Evolutionary conservation across 305 asterid genomes (phyloP).

Genomic region (Fraxinus angustifolia): DNA sequence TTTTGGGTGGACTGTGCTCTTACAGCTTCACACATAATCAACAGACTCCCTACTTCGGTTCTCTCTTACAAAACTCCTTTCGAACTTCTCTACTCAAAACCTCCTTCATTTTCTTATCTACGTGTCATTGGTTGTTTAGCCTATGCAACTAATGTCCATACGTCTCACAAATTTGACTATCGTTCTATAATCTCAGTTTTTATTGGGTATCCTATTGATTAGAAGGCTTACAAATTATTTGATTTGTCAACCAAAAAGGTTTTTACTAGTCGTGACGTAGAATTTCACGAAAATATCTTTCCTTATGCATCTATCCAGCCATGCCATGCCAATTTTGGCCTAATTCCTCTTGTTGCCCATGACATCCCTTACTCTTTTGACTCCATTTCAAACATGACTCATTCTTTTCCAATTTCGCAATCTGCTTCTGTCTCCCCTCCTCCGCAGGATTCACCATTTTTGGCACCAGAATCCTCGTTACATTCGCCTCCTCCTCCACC

Average conservation of each 20-base stretch:
- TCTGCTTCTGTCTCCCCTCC: background rate
- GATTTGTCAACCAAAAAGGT: too few relatives aligned
- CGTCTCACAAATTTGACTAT: background rate
- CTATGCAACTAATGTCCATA: background rate
- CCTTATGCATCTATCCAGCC: background rate
- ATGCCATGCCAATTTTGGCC: background rate
- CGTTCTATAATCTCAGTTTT: background rate
- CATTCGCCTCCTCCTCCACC: background rate
- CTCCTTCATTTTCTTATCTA: background rate
- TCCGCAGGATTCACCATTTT: background rate
- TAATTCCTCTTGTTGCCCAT: background rate
- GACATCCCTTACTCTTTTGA: background rate
- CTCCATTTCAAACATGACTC: background rate
- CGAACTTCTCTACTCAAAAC: background rate
- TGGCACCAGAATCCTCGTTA: background rate
- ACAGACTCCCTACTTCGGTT: background rate
- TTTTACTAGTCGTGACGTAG: too few relatives aligned
- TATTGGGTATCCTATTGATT: background rate
- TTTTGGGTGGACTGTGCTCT: background rate
- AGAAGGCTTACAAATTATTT: too few relatives aligned
- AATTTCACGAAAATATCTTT: too few relatives aligned
- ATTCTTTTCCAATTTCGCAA: too few relatives aligned
- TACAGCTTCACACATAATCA: background rate
- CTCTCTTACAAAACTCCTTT: too few relatives aligned
- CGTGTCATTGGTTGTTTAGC: background rate